Base-by-base conservation (phyloP, 257 asterid species). In the Cynanchum wilfordii region DNA sequence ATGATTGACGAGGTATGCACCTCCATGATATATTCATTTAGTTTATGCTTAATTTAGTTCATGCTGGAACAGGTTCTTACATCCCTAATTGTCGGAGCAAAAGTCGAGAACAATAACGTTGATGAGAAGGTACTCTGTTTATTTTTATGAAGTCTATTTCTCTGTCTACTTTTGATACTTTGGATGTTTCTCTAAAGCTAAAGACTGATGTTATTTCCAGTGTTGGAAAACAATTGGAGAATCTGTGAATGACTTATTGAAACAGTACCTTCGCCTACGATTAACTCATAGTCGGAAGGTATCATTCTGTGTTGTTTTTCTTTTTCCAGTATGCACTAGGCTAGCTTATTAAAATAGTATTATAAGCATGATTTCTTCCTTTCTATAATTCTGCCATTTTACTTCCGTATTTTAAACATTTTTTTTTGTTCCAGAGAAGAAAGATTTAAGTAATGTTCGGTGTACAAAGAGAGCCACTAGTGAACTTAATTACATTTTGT, bases 271-370 rank as follows among this genome's bases (percentile, higher is more conserved):
- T 11, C 96, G 93, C 70, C 75, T 94, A 82, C 82, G 96, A 54
- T 75, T 94, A 83, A 94, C 99, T 17, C 97, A 91, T 80, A 97
- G 99, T 72, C 95, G 99, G 66, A 94, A 89, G 97, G 98, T 94
- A 87, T 66, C n/a, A n/a, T n/a, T n/a, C n/a, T n/a, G n/a, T n/a
- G n/a, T n/a, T n/a, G n/a, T n/a, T n/a, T n/a, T n/a, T n/a, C n/a
- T n/a, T n/a, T n/a, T n/a, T n/a, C n/a, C n/a, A n/a, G n/a, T n/a
- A n/a, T n/a, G n/a, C n/a, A n/a, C n/a, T n/a, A n/a, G n/a, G n/a
- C n/a, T n/a, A n/a, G n/a, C n/a, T n/a, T n/a, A n/a, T n/a, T n/a
- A n/a, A n/a, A n/a, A n/a, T n/a, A n/a, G n/a, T n/a, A 59, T 40
- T 10, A 10, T 27, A 59, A 13, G 40, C 71, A 45, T 11, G 45